Evolutionary conservation across 1,284 basidiomycete species (phyloP).

Genomic region (Moesziomyces parantarcticus): DNA sequence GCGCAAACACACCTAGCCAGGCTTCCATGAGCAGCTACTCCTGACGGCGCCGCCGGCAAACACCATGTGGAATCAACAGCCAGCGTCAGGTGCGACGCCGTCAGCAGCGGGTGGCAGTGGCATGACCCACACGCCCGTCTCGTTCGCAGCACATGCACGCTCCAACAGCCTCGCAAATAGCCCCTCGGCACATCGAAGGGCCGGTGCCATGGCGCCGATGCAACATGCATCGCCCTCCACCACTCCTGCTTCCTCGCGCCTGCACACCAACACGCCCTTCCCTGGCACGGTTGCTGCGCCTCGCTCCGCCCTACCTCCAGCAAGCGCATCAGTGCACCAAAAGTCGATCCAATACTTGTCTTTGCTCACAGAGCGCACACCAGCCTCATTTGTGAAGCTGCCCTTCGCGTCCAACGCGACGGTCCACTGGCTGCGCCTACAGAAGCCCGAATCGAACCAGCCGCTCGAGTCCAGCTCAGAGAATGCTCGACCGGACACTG

Average conservation of each 20-base stretch:
- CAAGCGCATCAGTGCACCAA: constrained; percentile 6
- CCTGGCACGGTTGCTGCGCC: constrained; percentile 25
- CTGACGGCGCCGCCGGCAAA: neutral
- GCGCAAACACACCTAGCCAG: no score
- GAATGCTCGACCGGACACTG: neutral
- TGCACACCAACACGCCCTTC: constrained; percentile 14
- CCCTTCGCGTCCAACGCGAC: constrained; percentile 14
- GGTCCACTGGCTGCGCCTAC: constrained; percentile 24
- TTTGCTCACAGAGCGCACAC: constrained; percentile 24
- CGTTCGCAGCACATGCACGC: constrained; percentile 20
- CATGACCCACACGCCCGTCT: constrained; percentile 14
- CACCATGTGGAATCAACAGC: neutral
- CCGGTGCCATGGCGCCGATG: constrained; percentile 3
- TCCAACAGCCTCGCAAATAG: constrained; percentile 12
- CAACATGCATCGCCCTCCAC: constrained; percentile 30
- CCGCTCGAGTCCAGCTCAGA: neutral
- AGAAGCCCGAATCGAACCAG: neutral
- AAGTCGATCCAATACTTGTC: constrained; percentile 22
- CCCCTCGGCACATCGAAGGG: constrained; percentile 22
- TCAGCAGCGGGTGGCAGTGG: neutral
- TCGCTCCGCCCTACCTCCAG: constrained; percentile 19
- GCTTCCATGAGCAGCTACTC: neutral
- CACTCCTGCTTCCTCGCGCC: constrained; percentile 8
- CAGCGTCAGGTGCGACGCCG: neutral
- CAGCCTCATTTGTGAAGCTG: constrained; percentile 25